Evolutionary conservation across 176 grass and related monocot species (phyloP).

Genomic region (Oryza punctata): DNA sequence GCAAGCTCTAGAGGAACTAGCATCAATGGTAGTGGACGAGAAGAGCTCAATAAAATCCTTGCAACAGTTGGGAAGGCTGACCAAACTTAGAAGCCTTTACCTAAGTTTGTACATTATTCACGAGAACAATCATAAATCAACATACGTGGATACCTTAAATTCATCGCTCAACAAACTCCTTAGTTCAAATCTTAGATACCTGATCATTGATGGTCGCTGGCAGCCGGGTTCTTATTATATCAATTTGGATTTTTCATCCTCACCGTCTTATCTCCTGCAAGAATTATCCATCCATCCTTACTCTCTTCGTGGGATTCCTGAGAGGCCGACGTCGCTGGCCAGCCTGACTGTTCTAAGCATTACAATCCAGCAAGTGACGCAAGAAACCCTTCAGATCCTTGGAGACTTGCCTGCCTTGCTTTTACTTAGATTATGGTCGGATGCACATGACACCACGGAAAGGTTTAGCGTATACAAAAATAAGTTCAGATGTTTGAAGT

Average conservation of each 20-base stretch:
- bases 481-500: background rate
- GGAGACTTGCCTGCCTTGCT: background rate
- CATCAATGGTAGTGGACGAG: fast-evolving
- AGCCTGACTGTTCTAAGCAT: background rate
- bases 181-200: too few species aligned
- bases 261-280: too few species aligned
- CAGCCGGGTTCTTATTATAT: too few species aligned
- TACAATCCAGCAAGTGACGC: background rate
- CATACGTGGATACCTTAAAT: too few species aligned
- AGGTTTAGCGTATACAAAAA: background rate
- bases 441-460: background rate
- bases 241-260: too few species aligned
- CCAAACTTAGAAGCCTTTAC: too few species aligned
- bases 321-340: background rate
- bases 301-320: background rate
- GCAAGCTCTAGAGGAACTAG: background rate
- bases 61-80: too few species aligned
- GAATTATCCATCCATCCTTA: fast-evolving
- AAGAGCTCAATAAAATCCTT: background rate
- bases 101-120: too few species aligned
- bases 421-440: background rate
- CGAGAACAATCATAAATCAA: too few species aligned
- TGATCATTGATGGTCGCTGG: too few species aligned
- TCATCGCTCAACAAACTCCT: too few species aligned
- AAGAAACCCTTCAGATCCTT: slow-evolving; percentile 15